Evolutionary conservation across 495 filamentous ascomycete genomes (phyloP).

Genomic region (Collariella sp.): DNA sequence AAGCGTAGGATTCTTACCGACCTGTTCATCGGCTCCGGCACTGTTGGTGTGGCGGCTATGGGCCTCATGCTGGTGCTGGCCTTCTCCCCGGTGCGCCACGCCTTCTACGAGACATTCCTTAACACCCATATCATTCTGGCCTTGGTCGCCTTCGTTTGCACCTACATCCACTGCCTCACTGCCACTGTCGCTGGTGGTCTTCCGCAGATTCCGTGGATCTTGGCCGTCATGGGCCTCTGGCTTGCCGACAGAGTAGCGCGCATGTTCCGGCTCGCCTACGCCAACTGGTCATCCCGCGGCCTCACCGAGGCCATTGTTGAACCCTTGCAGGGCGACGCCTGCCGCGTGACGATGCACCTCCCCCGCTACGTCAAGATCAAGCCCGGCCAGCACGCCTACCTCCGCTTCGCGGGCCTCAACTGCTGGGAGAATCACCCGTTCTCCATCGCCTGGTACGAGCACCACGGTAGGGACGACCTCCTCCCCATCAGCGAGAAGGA

Average conservation of each 20-base stretch:
- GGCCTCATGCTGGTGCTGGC: slow-evolving; percentile 53
- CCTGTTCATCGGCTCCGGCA: slow-evolving; percentile 49
- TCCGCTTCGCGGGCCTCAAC: slow-evolving; percentile 68
- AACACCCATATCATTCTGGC: slow-evolving; percentile 69
- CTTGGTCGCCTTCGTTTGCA: slow-evolving; percentile 49
- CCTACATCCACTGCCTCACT: slow-evolving; percentile 58
- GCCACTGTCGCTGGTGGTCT: slow-evolving; percentile 40
- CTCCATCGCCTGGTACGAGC: slow-evolving; percentile 75
- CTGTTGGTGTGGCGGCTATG: slow-evolving; percentile 47
- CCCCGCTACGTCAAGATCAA: slow-evolving; percentile 66
- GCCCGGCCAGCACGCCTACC: slow-evolving; percentile 82
- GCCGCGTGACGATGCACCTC: slow-evolving; percentile 71
- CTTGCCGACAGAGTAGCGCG: slow-evolving; percentile 62
- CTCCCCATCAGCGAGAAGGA: slow-evolving; percentile 27
- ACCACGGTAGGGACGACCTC: slow-evolving; percentile 23
- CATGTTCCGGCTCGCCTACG: slow-evolving; percentile 58
- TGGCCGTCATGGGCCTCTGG: slow-evolving; percentile 67
- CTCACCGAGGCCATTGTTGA: slow-evolving; percentile 67
- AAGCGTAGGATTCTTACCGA: slow-evolving; percentile 37
- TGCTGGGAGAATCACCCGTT: slow-evolving; percentile 89
- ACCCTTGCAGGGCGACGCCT: slow-evolving; percentile 70
- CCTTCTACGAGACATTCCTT: slow-evolving; percentile 93
- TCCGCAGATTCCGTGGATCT: slow-evolving; percentile 56
- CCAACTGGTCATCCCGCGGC: slow-evolving; percentile 52
- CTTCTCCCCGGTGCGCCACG: slow-evolving; percentile 71